Conservation (phyloP, 192 early-diverging fungal genomes). For the Paraglomus occultum region DNA sequence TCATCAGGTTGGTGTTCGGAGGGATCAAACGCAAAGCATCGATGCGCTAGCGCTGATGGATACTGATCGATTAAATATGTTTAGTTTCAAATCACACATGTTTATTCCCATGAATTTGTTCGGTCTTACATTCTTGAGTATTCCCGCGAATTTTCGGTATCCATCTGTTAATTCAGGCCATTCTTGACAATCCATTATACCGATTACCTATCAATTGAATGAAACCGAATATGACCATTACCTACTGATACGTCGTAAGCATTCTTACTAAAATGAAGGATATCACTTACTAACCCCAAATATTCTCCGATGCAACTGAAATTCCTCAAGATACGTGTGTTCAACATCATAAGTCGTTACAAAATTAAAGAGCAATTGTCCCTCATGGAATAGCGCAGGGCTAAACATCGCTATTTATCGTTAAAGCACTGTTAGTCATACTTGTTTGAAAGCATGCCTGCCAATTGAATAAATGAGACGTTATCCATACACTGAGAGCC, state of each 20-base stretch:
- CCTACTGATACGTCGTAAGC: not conserved
- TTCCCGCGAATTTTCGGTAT: conserved; percentile 56
- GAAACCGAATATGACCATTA: not conserved
- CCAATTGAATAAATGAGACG: not conserved
- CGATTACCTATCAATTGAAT: conserved; percentile 59
- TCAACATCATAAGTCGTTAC: conserved; percentile 65
- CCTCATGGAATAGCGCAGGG: conserved; percentile 59
- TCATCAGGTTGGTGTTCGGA: conserved; percentile 69
- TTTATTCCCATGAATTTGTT: not conserved
- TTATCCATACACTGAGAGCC: conserved; percentile 39
- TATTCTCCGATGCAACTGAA: conserved; percentile 69
- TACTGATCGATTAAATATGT: conserved; percentile 44
- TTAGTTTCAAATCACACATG: not conserved
- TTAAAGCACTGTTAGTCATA: not conserved
- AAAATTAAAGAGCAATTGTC: conserved; percentile 70
- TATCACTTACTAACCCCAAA: conserved; percentile 57
- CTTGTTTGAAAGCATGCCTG: not conserved
- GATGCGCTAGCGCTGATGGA: conserved; percentile 62
- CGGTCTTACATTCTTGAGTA: conserved; percentile 54
- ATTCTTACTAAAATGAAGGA: not conserved
- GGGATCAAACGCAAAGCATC: conserved; percentile 85
- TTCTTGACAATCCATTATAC: conserved; percentile 77
- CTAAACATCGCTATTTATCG: conserved; percentile 51
- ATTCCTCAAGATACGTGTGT: conserved; percentile 71
- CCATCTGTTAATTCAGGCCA: conserved; percentile 63